Percentiles rank a stretch among this genome's conserved stretches.
Evolutionary conservation across 2,329 filamentous ascomycete species (phyloP).

Genomic region (Penicillium verrucosum): DNA sequence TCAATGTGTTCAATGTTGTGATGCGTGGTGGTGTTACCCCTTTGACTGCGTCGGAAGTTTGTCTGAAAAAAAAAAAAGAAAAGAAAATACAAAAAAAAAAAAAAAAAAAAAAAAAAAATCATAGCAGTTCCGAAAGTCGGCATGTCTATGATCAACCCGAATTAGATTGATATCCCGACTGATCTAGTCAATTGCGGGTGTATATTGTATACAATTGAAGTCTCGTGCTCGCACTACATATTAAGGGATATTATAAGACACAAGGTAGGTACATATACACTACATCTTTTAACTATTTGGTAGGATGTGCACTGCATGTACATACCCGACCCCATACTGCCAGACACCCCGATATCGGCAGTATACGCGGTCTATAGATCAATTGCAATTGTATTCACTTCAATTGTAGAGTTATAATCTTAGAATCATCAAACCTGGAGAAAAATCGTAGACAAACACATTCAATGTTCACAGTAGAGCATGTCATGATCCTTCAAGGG

Average conservation of each 20-base stretch:
- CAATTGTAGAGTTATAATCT: not conserved
- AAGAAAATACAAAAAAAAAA: not conserved
- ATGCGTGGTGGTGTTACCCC: constrained; percentile 1
- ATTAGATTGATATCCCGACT: constrained; percentile 11
- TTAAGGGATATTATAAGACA: not conserved
- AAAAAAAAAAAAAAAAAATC: not conserved
- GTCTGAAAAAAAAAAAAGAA: not conserved
- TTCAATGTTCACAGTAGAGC: not conserved
- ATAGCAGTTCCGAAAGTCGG: constrained; percentile 7
- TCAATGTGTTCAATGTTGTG: not conserved
- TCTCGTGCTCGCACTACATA: not conserved
- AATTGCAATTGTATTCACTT: not conserved
- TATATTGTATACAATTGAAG: not conserved
- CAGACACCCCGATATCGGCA: constrained; percentile 18
- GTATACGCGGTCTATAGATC: not conserved
- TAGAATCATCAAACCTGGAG: not conserved
- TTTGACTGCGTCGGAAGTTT: not conserved
- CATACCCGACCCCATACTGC: constrained; percentile 10
- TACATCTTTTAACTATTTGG: not conserved
- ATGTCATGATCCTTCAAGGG: constrained; percentile 10
- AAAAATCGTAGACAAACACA: not conserved
- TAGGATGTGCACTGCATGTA: constrained; percentile 16
- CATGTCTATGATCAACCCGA: constrained; percentile 1
- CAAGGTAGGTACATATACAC: not conserved
- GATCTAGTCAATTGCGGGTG: constrained; percentile 2